Percentiles rank a stretch among this genome's conserved stretches.
Evolutionary conservation across 1,284 basidiomycete genomes (phyloP).

Genomic region (Ustilago vetiveriae): DNA sequence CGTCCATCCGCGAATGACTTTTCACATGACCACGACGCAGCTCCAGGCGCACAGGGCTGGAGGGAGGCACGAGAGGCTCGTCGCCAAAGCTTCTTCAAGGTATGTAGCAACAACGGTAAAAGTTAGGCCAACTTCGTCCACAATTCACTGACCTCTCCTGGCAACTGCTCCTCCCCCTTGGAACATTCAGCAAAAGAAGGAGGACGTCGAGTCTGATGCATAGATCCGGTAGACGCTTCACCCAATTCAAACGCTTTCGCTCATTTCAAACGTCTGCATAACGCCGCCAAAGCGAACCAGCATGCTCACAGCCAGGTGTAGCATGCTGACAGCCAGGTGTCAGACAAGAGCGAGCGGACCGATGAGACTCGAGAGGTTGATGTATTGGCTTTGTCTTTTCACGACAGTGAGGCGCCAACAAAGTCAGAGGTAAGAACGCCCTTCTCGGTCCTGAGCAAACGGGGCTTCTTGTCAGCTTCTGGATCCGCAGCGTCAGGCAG

Average conservation of each 20-base stretch:
- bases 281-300: too few relatives aligned
- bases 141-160: not conserved
- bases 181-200: constrained; percentile 37
- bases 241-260: not conserved
- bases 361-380: not conserved
- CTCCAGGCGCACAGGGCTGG: constrained; percentile 64
- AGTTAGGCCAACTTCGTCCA: not conserved
- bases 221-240: constrained; percentile 14
- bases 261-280: not conserved
- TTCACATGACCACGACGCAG: constrained; percentile 37
- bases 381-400: not conserved
- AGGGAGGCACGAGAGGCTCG: constrained; percentile 69
- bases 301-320: not conserved
- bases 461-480: constrained; percentile 60
- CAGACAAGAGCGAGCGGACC: too few relatives aligned
- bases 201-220: constrained; percentile 49
- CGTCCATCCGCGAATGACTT: constrained; percentile 38
- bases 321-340: too few relatives aligned
- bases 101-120: constrained; percentile 39
- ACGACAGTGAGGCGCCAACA: constrained; percentile 61
- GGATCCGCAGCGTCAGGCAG: constrained; percentile 53
- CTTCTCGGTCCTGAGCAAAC: constrained; percentile 56
- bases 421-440: constrained; percentile 58
- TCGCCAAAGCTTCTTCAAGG: constrained; percentile 70
- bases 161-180: not conserved